These are phyloP conservation scores for Citrus hindsii DNA, from an alignment of 345 rosid genomes.

Conservation along the genomic window DNA sequence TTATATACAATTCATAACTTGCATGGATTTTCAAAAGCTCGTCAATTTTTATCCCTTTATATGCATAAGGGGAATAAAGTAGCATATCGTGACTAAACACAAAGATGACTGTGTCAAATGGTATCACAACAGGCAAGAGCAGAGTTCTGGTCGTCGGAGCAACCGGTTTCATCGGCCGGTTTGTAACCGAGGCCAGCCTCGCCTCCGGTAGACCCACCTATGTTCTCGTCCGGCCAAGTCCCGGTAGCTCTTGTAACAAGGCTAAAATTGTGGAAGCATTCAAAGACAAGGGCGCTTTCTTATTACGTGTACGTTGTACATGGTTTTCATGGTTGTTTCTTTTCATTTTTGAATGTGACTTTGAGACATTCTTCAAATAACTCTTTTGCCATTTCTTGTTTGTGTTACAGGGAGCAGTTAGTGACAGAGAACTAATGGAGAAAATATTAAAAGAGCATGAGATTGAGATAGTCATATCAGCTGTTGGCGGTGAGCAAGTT, in stretches of 20 bases:
- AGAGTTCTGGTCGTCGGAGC: slow-evolving; percentile 58
- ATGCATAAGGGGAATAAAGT: neutral
- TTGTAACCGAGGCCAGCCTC: slow-evolving; percentile 53
- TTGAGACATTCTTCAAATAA: neutral
- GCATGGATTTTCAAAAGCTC: neutral
- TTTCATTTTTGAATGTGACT: neutral
- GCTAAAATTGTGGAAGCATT: slow-evolving; percentile 31
- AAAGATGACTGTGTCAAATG: slow-evolving; percentile 27
- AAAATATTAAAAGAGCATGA: slow-evolving; percentile 40
- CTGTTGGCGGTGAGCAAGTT: slow-evolving; percentile 33
- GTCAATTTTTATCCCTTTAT: neutral
- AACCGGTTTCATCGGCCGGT: slow-evolving; percentile 62
- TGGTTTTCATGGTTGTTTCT: neutral
- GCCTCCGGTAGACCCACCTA: slow-evolving; percentile 51
- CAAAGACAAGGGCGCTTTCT: slow-evolving; percentile 46
- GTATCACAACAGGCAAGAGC: slow-evolving; percentile 13
- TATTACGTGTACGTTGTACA: slow-evolving; percentile 27
- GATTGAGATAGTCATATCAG: slow-evolving; percentile 63
- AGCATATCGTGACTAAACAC: neutral
- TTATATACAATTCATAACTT: neutral
- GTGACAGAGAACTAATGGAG: slow-evolving; percentile 43
- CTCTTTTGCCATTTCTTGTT: neutral
- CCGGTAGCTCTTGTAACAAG: slow-evolving; percentile 17
- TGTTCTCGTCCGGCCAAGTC: slow-evolving; percentile 38
- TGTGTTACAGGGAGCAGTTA: slow-evolving; percentile 35